Base-by-base conservation (phyloP, 179 eudicot species). In the Beta macrorhiza region DNA sequence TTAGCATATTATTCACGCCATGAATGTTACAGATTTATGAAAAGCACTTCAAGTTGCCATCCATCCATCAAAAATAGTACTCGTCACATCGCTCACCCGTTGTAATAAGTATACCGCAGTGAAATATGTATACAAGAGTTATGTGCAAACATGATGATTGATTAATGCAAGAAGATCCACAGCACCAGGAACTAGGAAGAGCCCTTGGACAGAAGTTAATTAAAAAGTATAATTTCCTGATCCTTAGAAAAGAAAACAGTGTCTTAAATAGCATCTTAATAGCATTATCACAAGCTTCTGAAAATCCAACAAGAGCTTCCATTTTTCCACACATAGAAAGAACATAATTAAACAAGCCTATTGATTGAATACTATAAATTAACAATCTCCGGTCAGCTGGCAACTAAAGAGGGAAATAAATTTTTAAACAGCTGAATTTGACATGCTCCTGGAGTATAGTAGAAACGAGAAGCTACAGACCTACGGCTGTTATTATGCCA, bases 401-500 rank as follows among this genome's bases (percentile, higher is more conserved):
- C 5, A 56, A 75, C 32, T 42, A 37, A 14, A 62, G 0, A 47
- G 3, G 20, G 1, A 75, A 15, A 42, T 20, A 72, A 37, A 58
- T n/a, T 0, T 5, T 9, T 7, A 59, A 69, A 44, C 74, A 10
- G 3, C 45, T 12, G 74, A 61, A 55, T 16, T 56, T 79, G 59
- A 78, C 59, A 47, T 67, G 63, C 45, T 25, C 19, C 44, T 51
- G 22, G 52, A 61, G 58, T 1, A 75, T 0, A 67, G 37, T 13
- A 44, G 65, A 58, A 69, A 51, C 6, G 7, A 78, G 20, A 25
- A 67, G 72, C 68, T 8, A 77, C 92, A 83, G 62, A 95, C 99
- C 99, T 85, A 96, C 76, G 75, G 99, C 99, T 75, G 98, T 95
- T 80, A 95, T 82, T 80, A 95, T 91, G 83, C 99, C 99, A 87